Conservation (phyloP, 345 rosid genomes). For the Erysimum cheiranthoides region DNA sequence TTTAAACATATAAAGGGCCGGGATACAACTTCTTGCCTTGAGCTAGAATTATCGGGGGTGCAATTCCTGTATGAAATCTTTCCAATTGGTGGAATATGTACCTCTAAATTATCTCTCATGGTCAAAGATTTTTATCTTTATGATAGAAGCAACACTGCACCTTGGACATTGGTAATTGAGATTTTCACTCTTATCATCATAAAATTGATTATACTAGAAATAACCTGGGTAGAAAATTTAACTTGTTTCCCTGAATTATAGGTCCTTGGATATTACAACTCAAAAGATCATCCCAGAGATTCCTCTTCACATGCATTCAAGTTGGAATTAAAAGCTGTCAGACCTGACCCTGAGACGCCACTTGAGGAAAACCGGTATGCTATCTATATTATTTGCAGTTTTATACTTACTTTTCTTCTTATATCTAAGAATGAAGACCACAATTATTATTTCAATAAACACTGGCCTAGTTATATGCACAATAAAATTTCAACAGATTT, state of each 20-base stretch:
- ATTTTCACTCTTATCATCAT: slow-evolving; percentile 22
- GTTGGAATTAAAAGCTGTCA: slow-evolving; percentile 84
- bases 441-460: slow-evolving; percentile 2
- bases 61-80: slow-evolving; percentile 65
- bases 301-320: slow-evolving; percentile 80
- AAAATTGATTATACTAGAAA: slow-evolving; percentile 18
- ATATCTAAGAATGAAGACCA: slow-evolving; percentile 10
- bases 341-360: slow-evolving; percentile 86
- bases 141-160: slow-evolving; percentile 77
- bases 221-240: slow-evolving; percentile 17
- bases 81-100: slow-evolving; percentile 65
- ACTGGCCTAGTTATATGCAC: slow-evolving; percentile 9
- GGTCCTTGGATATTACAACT: slow-evolving; percentile 78
- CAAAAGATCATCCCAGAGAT: slow-evolving; percentile 90
- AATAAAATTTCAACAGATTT: not conserved
- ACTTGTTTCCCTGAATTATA: slow-evolving; percentile 44
- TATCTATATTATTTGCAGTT: slow-evolving; percentile 24
- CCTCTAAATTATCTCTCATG: slow-evolving; percentile 72
- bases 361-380: slow-evolving; percentile 92
- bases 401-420: slow-evolving; percentile 4
- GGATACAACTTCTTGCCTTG: slow-evolving; percentile 66
- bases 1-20: slow-evolving; percentile 50
- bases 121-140: slow-evolving; percentile 73
- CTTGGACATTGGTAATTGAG: slow-evolving; percentile 77
- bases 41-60: slow-evolving; percentile 69